Percentiles rank a stretch among this genome's conserved stretches.
phyloP scores from a whole-genome alignment of 2,329 filamentous ascomycete species.

The Talaromyces verruculosus region DNA sequence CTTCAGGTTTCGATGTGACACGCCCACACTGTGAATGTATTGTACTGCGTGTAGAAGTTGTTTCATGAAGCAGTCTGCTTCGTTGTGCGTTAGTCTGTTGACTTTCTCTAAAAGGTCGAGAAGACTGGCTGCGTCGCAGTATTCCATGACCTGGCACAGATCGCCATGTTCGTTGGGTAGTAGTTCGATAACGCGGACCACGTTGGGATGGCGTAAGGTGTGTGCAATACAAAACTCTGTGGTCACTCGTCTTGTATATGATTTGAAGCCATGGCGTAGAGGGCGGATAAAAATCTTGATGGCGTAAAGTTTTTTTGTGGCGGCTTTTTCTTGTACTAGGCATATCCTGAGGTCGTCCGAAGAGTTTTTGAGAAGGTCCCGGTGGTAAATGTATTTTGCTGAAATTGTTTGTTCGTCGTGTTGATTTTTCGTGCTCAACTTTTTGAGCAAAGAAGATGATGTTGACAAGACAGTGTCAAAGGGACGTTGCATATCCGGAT shows the following conservation, averaged over 20 bases:
- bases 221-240: slow-evolving; percentile 23
- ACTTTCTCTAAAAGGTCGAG: slow-evolving; percentile 78
- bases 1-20: slow-evolving; percentile 92
- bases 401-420: not conserved
- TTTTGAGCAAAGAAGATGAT: slow-evolving; percentile 3
- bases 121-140: slow-evolving; percentile 78
- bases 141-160: slow-evolving; percentile 33
- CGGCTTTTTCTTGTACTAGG: slow-evolving; percentile 17
- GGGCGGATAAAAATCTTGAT: slow-evolving; percentile 33
- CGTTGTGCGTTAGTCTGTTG: slow-evolving; percentile 70
- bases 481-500: slow-evolving; percentile 8
- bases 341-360: slow-evolving; percentile 10
- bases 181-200: slow-evolving; percentile 30
- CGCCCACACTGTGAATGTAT: slow-evolving; percentile 76
- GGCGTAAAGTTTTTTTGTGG: slow-evolving; percentile 23
- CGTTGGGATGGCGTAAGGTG: slow-evolving; percentile 29
- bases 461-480: slow-evolving; percentile 6
- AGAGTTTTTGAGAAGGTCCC: not conserved
- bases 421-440: not conserved
- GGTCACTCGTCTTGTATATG: slow-evolving; percentile 13
- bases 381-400: slow-evolving; percentile 4
- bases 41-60: slow-evolving; percentile 42
- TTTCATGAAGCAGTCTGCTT: slow-evolving; percentile 89
- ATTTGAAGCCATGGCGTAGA: not conserved
- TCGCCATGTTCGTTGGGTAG: slow-evolving; percentile 30